Percentiles rank a stretch among this genome's conserved stretches.
Evolutionary conservation across 768 basidiomycete species (phyloP).

Genomic region (Leccinum obscurum): DNA sequence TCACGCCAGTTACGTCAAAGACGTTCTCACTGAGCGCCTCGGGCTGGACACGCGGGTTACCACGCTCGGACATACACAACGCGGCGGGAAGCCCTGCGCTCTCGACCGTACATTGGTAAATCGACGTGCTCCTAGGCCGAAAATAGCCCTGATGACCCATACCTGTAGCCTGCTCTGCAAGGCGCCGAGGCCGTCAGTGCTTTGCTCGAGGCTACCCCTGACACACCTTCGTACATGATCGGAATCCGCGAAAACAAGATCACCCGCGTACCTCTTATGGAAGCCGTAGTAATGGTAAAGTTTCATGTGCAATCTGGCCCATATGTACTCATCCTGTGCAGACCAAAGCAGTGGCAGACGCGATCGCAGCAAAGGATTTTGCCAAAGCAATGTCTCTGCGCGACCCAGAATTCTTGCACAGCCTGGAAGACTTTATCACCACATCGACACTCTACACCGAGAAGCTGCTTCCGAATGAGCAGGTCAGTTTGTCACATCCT

Average conservation of each 20-base stretch:
- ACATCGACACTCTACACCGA: conserved; percentile 63
- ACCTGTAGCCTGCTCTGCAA: conserved; percentile 87
- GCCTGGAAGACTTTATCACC: conserved; percentile 79
- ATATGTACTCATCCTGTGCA: conserved; percentile 33
- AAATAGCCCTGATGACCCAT: conserved; percentile 6
- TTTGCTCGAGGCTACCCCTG: conserved; percentile 79
- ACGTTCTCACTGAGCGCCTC: conserved; percentile 81
- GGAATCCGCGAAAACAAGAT: conserved; percentile 96
- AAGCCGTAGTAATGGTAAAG: conserved; percentile 84
- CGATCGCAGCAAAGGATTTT: conserved; percentile 83
- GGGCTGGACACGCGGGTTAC: conserved; percentile 96
- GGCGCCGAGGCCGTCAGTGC: conserved; percentile 92
- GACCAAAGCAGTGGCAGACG: conserved; percentile 84
- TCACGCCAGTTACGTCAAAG: conserved; percentile 85
- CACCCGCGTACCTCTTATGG: conserved; percentile 84
- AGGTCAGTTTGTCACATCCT: conserved; percentile 35
- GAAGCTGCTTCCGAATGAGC: conserved; percentile 49
- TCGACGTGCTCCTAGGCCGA: neutral
- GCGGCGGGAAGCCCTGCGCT: conserved; percentile 93
- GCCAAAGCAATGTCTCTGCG: conserved; percentile 82
- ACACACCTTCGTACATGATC: conserved; percentile 97
- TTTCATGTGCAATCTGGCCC: neutral
- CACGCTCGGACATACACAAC: conserved; percentile 94
- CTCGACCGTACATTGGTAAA: conserved; percentile 88
- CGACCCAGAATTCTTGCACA: conserved; percentile 90